Base-by-base conservation (phyloP, 306 rosid genomes). In the Comarum palustre region DNA sequence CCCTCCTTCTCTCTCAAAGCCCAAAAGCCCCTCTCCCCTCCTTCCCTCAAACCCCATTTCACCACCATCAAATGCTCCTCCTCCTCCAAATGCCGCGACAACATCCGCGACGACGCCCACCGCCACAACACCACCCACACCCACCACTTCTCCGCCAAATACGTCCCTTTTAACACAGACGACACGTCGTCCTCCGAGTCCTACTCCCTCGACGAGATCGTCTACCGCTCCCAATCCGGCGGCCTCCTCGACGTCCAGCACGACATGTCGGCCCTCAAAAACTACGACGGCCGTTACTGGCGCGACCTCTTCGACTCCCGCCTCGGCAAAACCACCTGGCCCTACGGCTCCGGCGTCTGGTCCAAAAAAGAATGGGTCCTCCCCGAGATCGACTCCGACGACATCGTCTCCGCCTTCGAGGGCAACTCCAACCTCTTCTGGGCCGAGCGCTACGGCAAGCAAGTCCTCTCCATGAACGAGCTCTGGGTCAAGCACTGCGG, bases 401-500 rank as follows among this genome's bases (percentile, higher is more conserved):
- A 89, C 25, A 92, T 92, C 62, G 81, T 92, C 4, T 77, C 82
- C 36, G 97, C 96, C 6, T 92, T 92, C 39, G 96, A 92, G 19
- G 97, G 97, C 0, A 89, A 92, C 63, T 86, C 96, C 8, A 92
- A 92, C 41, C 92, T 92, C 22, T 92, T 89, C 78, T 92, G 93
- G 97, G 97, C 96, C 0, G 96, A 92, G 81, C 92, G 93, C 34
- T 92, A 64, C 68, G 97, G 97, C 78, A 92, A 89, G 81, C 80
- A 81, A 76, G 81, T 84, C 63, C 84, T 89, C 19, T 84, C 76
- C 68, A 92, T 92, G 97, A 89, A 48, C 48, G 97, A 89, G 20
- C 63, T 89, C 29, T 92, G 97, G 97, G 96, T 92, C 29, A 92
- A 92, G 39, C 93, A 92, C 75, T 92, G 96, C n/a, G 96, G 96